Percentiles rank a stretch among this genome's conserved stretches.
Conservation (phyloP, 495 filamentous ascomycete genomes). For the Penicillium maclennaniae region DNA sequence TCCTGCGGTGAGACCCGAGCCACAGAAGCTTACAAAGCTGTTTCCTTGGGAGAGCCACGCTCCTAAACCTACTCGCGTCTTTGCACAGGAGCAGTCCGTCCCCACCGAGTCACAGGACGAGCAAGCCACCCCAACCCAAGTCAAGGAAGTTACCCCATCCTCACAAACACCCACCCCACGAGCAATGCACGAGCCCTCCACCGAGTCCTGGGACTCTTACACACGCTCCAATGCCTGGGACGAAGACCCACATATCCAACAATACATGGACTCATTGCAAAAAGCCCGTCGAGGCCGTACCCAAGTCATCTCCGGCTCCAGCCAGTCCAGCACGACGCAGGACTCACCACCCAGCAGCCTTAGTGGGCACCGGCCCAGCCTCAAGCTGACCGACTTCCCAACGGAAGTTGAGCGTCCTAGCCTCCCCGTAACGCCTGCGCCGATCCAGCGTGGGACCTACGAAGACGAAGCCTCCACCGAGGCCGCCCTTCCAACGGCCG, state of each 20-base stretch:
- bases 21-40: constrained; percentile 57
- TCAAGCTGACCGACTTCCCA: constrained; percentile 81
- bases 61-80: constrained; percentile 67
- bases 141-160: neutral
- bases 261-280: constrained; percentile 69
- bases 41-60: constrained; percentile 82
- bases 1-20: constrained; percentile 55
- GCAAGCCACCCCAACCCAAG: neutral
- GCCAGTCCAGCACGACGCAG: constrained; percentile 7
- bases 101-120: constrained; percentile 13
- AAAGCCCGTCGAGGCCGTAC: constrained; percentile 58
- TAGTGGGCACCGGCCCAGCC: constrained; percentile 42
- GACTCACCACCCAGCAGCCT: constrained; percentile 2
- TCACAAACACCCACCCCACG: constrained; percentile 8
- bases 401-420: constrained; percentile 78
- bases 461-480: constrained; percentile 32
- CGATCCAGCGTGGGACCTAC: constrained; percentile 55
- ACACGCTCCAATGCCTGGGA: constrained; percentile 83
- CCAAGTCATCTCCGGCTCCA: constrained; percentile 46
- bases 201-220: constrained; percentile 61
- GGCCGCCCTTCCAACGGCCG: constrained; percentile 60
- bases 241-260: constrained; percentile 73
- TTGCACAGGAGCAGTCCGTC: constrained; percentile 50
- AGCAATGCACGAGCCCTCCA: constrained; percentile 33
- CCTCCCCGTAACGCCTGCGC: constrained; percentile 86